Percentiles rank a stretch among this genome's conserved stretches.
phyloP scores from a whole-genome alignment of 257 asterid species.

The Nicotiana knightiana region DNA sequence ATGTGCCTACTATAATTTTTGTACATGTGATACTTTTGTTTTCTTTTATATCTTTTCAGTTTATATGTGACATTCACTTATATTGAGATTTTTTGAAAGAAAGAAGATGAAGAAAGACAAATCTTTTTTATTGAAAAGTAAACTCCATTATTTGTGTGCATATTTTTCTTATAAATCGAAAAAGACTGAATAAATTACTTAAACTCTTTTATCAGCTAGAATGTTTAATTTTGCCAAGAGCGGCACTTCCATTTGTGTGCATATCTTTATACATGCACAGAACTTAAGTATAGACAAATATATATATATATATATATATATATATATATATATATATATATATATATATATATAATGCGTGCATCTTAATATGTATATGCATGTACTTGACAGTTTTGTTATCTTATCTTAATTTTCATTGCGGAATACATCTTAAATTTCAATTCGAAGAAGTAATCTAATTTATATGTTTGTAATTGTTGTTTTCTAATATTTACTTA shows the following conservation, averaged over 20 bases:
- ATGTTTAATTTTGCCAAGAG: too few species aligned
- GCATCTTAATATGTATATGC: not conserved
- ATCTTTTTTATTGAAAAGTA: not conserved
- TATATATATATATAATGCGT: not conserved
- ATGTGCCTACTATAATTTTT: too few species aligned
- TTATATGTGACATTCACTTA: not conserved
- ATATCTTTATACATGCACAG: not conserved
- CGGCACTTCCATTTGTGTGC: not conserved
- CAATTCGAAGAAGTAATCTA: not conserved
- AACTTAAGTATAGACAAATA: not conserved
- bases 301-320: not conserved
- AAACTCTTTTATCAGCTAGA: too few species aligned
- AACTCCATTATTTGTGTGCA: too few species aligned
- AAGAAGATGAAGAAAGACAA: not conserved
- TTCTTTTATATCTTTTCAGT: not conserved
- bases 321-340: not conserved
- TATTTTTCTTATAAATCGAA: too few species aligned
- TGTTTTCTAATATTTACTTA: not conserved
- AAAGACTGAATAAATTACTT: too few species aligned
- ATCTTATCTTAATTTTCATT: not conserved
- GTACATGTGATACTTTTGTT: not conserved
- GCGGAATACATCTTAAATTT: not conserved
- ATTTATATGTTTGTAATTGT: not conserved
- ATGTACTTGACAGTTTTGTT: not conserved
- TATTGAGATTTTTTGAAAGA: not conserved